Percentiles rank a stretch among this genome's conserved stretches.
These are phyloP conservation scores for Salix suchowensis DNA, from an alignment of 345 rosid genomes.

Conservation along the genomic window DNA sequence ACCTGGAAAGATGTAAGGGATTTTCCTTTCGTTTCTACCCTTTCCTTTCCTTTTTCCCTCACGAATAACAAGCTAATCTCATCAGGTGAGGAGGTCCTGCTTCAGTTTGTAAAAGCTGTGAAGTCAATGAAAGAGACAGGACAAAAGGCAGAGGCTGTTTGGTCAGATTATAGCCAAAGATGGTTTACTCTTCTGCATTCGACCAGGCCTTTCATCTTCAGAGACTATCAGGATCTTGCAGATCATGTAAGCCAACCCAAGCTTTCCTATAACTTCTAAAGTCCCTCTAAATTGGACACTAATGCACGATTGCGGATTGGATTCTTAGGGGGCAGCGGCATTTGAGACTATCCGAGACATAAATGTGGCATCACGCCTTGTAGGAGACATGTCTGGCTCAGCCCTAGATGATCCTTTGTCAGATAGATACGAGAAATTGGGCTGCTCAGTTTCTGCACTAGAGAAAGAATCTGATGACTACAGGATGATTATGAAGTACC, in stretches of 20 bases:
- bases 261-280: neutral
- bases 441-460: constrained; percentile 50
- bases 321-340: constrained; percentile 54
- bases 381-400: constrained; percentile 63
- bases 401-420: constrained; percentile 72
- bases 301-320: neutral
- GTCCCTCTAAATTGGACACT: neutral
- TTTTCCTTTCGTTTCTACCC: too few relatives aligned
- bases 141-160: constrained; percentile 51
- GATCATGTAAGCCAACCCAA: constrained; percentile 45
- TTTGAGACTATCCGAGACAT: constrained; percentile 64
- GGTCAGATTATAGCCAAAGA: constrained; percentile 72
- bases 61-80: neutral
- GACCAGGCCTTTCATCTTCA: constrained; percentile 56
- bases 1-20: constrained; percentile 57
- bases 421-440: constrained; percentile 46
- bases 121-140: constrained; percentile 46
- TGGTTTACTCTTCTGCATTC: constrained; percentile 73
- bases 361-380: constrained; percentile 59
- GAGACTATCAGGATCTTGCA: constrained; percentile 60
- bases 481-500: constrained; percentile 61
- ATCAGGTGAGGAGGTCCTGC: constrained; percentile 60
- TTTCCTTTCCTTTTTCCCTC: neutral
- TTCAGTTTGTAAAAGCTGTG: constrained; percentile 45
- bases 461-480: constrained; percentile 68